Evolutionary conservation across 1,284 basidiomycete genomes (phyloP), one percentile per base, ranked within the genome.

Genomic region (Ganoderma meredithae): DNA sequence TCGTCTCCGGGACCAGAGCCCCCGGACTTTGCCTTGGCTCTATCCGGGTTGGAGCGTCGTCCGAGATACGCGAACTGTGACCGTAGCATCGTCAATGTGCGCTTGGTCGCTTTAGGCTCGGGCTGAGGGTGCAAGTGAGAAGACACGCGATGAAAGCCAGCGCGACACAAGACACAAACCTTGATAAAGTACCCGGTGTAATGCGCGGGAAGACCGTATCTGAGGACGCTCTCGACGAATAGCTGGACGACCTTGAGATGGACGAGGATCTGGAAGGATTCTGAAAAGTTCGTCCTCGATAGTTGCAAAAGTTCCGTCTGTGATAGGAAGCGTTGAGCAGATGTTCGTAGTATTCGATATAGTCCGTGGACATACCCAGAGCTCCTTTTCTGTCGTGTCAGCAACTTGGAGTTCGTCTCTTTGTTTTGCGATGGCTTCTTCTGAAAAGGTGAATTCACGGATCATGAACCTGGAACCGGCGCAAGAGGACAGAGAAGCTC

Each of bases 201-300:
- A 75, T 96, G 92, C 2, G 97, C 95, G 1, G 98, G 98, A 39
- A 99, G 84, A 70, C 98, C 98, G 78, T 97, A 99, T 72, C 97
- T 88, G 53, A 99, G 86, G 15, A 99, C 97, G 71, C 95, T 97
- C 83, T 99, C 98, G 17, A 98, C 92, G 76, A 96, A 99, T 12
- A 97, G 85, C 33, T 96, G 90, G 27, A 98, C 81, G 65, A 98
- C 88, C 82, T 99, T 99, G 71, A 99, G 84, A 78, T 99, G 98
- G 0, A 97, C 93, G 22, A 99, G 86, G 41, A 97, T 87, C 80
- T 99, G 96, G 83, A 97, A 97, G 3, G 97, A 91, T 81, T 99
- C 98, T 7, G 95, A 97, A 79, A 99, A 99, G 83, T 98, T 98
- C 69, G 95, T 98, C 70, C 98, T 87, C 39, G 96, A 91, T 55